Evolutionary conservation across 2,329 filamentous ascomycete genomes (phyloP), one percentile per base, ranked within the genome.

Genomic region (Grosmannia huntii): DNA sequence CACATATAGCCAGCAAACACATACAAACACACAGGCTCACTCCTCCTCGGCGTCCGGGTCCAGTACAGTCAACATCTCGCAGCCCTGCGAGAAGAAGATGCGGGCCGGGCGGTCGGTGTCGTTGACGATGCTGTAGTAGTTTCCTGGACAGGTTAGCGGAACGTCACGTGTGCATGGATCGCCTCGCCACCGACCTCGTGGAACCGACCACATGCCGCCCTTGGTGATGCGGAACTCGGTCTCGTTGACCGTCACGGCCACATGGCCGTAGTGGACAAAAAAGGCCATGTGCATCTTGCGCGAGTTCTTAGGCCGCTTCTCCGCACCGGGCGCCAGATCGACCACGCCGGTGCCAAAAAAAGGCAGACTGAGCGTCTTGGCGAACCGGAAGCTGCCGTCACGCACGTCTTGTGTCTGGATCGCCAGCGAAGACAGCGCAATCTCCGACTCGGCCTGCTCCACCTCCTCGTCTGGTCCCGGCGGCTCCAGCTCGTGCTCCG

Each of bases 231-330:
- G 84, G 69, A 99, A 97, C 61, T 79, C 76, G 27, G 81, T 86
- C 63, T 87, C 82, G 63, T 87, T 83, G 53, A 95, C 81, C 31
- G 83, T 87, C 23, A 96, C 91, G 63, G 84, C 77, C 23, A 96
- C 90, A 63, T 87, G 84, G 25, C 94, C 94, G 51, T 82, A 80
- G 65, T 90, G 86, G 33, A 99, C 87, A 65, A 95, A 96, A 71
- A 97, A 97, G 1, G 88, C 85, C 86, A 99, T 94, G 68, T 96
- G 90, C 89, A 96, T 97, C 74, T 88, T 91, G 62, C 92, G 81
- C 41, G 88, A 87, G 71, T 96, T 97, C 78, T 97, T 97, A 54
- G 86, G 82, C 64, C 85, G 83, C 76, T 99, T 99, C 68, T 87
- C 83, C 36, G 88, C 84, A 2, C 87, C 86, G 0, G 89, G 85